Base-by-base conservation (phyloP, 352 stramenopile species). In the Saprolegnia diclina region DNA sequence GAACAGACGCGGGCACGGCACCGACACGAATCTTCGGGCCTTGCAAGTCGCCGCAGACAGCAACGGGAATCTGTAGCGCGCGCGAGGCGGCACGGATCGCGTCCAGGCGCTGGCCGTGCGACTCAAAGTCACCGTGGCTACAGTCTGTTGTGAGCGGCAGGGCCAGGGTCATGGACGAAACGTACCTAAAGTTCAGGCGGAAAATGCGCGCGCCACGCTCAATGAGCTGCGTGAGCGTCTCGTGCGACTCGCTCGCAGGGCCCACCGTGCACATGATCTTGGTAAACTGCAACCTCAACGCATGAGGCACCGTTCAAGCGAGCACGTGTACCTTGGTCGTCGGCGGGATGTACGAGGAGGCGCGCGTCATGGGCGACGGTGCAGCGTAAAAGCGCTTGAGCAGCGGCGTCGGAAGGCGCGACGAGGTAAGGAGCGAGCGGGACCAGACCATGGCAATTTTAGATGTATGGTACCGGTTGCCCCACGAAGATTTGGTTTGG, bases 261-360 rank as follows among this genome's bases (percentile, higher is more conserved):
- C 62, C 62, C 16, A 68, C 46, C 18, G 62, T 68, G n/a, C 46
- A 56, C 52, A 68, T 68, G 52, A 68, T 68, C 62, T 68, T 68
- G 40, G 62, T 59, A 21, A 52, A 46, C 56, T 64, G 42, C 14
- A 26, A 4, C 16, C 42, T 22, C 26, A n/a, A 13, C 10, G 10
- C 22, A 44, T 46, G 19, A 45, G 29, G 13, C 2, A 10, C 10
- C 18, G 11, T 14, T n/a, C 3, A 7, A 48, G 18, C 29, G 29
- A 48, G 18, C 18, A 10, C 7, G 13, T n/a, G 42, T 48, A 48
- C 42, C 42, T 48, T 48, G 42, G 42, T 48, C 42, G 42, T 48
- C 3, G 42, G 18, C 42, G 42, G 42, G 42, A 48, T 48, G 42
- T 48, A 48, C 13, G 42, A n/a, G 42, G 42, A 48, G 3, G 42